These are phyloP conservation scores for Pseudocercospora fijiensis DNA, from an alignment of 2,329 filamentous ascomycete genomes.

Conservation along the genomic window DNA sequence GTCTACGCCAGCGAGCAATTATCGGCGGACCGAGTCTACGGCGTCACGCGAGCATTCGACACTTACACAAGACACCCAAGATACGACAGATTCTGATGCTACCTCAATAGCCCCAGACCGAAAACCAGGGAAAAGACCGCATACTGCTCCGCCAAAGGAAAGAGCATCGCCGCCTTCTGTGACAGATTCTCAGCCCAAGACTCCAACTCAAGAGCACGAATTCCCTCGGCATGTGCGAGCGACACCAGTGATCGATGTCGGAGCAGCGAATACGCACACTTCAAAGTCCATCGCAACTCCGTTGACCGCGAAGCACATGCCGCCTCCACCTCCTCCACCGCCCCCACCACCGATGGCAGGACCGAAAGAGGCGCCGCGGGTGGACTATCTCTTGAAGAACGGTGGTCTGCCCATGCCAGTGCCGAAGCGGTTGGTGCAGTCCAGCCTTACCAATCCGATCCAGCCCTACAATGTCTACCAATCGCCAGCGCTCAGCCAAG, in stretches of 20 bases:
- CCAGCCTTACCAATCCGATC: slow-evolving; percentile 55
- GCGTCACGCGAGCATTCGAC: slow-evolving; percentile 38
- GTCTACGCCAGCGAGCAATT: slow-evolving; percentile 42
- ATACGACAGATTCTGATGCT: slow-evolving; percentile 47
- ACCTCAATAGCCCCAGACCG: slow-evolving; percentile 47
- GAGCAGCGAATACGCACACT: slow-evolving; percentile 46
- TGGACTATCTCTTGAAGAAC: slow-evolving; percentile 89
- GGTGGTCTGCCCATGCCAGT: slow-evolving; percentile 73
- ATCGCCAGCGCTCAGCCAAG: slow-evolving; percentile 51
- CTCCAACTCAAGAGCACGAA: slow-evolving; percentile 42
- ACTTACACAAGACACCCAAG: slow-evolving; percentile 44
- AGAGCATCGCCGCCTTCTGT: slow-evolving; percentile 41
- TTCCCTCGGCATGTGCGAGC: slow-evolving; percentile 40
- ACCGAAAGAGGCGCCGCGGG: slow-evolving; percentile 69
- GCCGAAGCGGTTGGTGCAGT: slow-evolving; percentile 69
- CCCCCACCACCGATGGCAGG: slow-evolving; percentile 68
- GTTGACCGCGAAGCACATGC: slow-evolving; percentile 29
- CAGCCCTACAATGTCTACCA: slow-evolving; percentile 59
- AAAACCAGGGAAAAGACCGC: slow-evolving; percentile 33
- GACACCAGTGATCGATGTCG: slow-evolving; percentile 45
- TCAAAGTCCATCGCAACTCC: slow-evolving; percentile 40
- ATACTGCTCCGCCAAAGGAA: slow-evolving; percentile 3
- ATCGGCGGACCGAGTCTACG: slow-evolving; percentile 35
- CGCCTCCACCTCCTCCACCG: slow-evolving; percentile 57
- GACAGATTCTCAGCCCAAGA: slow-evolving; percentile 48